Evolutionary conservation across 306 rosid species (phyloP).

Genomic region (Cercis canadensis): DNA sequence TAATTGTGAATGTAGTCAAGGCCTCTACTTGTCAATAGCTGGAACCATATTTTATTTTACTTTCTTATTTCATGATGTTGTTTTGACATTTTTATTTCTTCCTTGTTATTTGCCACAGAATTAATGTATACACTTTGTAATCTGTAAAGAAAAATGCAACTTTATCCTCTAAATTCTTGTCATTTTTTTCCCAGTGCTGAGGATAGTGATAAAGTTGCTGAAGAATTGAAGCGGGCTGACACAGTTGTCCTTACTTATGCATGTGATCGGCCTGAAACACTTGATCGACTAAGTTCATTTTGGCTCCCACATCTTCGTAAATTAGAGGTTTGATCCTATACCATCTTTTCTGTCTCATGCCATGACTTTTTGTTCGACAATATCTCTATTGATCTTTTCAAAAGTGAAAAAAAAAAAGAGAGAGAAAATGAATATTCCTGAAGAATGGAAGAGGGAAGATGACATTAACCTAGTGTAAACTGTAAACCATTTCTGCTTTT

Average conservation of each 20-base stretch:
- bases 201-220: conserved; percentile 84
- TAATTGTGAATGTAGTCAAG: too few relatives aligned
- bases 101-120: background rate
- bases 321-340: conserved; percentile 67
- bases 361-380: background rate
- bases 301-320: conserved; percentile 98
- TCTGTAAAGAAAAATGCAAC: background rate
- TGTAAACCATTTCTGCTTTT: conserved; percentile 11
- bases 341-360: background rate
- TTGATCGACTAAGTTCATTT: conserved; percentile 76
- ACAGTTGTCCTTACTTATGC: conserved; percentile 96
- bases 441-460: background rate
- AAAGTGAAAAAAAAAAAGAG: conserved; percentile 14
- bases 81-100: conserved; percentile 2
- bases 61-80: background rate
- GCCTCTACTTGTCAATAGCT: too few relatives aligned
- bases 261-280: conserved; percentile 85
- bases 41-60: too few relatives aligned
- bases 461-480: background rate
- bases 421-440: background rate
- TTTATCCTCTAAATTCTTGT: conserved; percentile 5
- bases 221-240: conserved; percentile 92
- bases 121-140: background rate
- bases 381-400: background rate
- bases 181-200: conserved; percentile 56